Evolutionary conservation across 1,139 yeast species (phyloP), one percentile per base, ranked within the genome.

Genomic region (Citeromyces hawaiiensis): DNA sequence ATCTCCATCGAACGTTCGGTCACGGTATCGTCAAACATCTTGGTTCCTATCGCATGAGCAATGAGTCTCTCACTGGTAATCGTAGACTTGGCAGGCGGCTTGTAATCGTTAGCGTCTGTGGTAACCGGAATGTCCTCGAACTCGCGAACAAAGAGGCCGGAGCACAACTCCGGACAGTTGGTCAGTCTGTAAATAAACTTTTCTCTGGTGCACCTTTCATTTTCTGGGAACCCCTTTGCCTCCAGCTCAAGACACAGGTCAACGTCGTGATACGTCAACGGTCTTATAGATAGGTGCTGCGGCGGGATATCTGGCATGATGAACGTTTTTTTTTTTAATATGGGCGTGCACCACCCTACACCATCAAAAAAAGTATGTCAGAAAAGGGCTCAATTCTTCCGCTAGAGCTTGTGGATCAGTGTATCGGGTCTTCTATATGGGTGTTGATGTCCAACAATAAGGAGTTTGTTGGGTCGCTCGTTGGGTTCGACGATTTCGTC

Each of bases 401-500:
- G 4, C 64, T 86, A 46, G 97, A 88, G 57, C 71, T 86, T 39
- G 83, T 91, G 37, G 97, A 91, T 60, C 81, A 77, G 57, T 78
- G 93, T 45, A 77, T 91, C 36, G 96, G 95, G 15, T 74, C 85
- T 39, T 68, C 71, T 43, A 76, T 91, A 40, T 76, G 85, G 68
- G 86, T 88, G 27, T 70, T 88, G 42, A 68, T 87, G 68, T 77
- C 83, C 47, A 72, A 76, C 43, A 76, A 79, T 47, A 66, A 68
- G 46, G 96, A 88, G 57, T 91, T 87, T 57, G 71, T 73, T 19
- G 98, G 98, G 2, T 83, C 79, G 8, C 66, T 91, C 40, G 73
- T 82, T 21, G 98, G 97, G 1, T 88, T 91, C 57, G 98, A 91
- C 57, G 97, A 91, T 58, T 88, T 80, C 52, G 97, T 91, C 45